Conservation (phyloP, 441 rosid species). For the Geranium incanum region DNA sequence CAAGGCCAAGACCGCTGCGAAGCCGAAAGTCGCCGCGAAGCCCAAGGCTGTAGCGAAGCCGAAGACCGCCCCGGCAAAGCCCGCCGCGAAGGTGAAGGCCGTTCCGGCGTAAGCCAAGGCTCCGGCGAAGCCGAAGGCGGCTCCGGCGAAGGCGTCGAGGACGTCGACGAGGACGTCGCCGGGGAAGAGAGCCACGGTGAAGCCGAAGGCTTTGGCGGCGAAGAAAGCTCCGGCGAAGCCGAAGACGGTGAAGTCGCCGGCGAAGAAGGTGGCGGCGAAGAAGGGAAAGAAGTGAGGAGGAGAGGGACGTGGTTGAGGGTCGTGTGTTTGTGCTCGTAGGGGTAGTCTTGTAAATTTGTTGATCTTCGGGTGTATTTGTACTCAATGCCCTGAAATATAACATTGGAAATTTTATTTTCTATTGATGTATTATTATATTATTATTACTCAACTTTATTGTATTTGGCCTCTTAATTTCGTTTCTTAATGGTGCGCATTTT, state of each 20-base stretch:
- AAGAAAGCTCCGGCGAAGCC: slow-evolving; percentile 37
- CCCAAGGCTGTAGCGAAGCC: slow-evolving; percentile 19
- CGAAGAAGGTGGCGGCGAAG: slow-evolving; percentile 30
- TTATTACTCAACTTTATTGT: too few species aligned
- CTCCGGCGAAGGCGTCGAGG: slow-evolving; percentile 52
- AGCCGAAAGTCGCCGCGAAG: slow-evolving; percentile 24
- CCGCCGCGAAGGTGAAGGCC: slow-evolving; percentile 24
- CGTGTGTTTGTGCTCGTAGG: slow-evolving; percentile 23
- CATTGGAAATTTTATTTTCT: not conserved
- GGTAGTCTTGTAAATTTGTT: slow-evolving; percentile 40
- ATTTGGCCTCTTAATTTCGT: too few species aligned
- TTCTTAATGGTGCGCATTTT: too few species aligned
- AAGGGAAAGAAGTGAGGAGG: slow-evolving; percentile 37
- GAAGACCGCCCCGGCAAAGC: not conserved
- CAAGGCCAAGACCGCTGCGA: slow-evolving; percentile 26
- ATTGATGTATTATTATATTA: not conserved
- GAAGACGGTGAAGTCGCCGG: slow-evolving; percentile 34
- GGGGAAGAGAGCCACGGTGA: slow-evolving; percentile 31
- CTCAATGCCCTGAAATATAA: not conserved
- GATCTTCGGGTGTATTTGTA: slow-evolving; percentile 22
- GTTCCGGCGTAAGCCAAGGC: slow-evolving; percentile 34
- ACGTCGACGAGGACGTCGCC: slow-evolving; percentile 52
- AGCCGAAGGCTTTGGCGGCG: slow-evolving; percentile 25
- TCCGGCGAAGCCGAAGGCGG: slow-evolving; percentile 30
- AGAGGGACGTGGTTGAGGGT: not conserved